Conservation (phyloP, 768 basidiomycete genomes). For the Cystobasidiopsis lactophilus region DNA sequence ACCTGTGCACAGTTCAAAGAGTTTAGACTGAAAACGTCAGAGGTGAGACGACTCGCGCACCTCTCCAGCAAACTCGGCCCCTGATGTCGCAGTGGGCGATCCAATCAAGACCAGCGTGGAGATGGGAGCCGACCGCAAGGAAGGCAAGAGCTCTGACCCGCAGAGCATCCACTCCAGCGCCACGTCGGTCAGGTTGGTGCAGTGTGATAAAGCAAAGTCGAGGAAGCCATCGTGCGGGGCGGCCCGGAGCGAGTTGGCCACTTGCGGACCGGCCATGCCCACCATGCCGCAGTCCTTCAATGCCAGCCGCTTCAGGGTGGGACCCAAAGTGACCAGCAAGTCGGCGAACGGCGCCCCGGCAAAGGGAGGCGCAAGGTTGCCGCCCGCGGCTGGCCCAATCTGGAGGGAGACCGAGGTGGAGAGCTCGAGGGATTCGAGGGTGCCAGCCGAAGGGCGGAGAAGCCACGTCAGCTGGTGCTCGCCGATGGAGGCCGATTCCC, state of each 20-base stretch:
- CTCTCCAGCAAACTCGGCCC: not conserved
- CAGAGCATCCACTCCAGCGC: not conserved
- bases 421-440: not conserved
- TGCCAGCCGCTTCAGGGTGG: not conserved
- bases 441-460: not conserved
- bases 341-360: not conserved
- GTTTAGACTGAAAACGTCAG: too few species aligned
- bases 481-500: not conserved
- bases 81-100: not conserved
- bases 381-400: not conserved
- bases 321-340: not conserved
- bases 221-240: not conserved
- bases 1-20: too few species aligned
- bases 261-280: not conserved
- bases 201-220: not conserved
- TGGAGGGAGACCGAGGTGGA: not conserved
- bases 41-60: too few species aligned
- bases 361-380: not conserved
- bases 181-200: not conserved
- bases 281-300: too few species aligned
- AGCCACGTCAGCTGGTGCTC: not conserved
- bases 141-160: not conserved
- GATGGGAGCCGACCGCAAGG: not conserved
- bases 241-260: not conserved
- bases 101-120: constrained; percentile 1